Percentiles rank a stretch among this genome's conserved stretches.
phyloP scores from a whole-genome alignment of 192 early-diverging fungal species.

The Rhizophagus clarus region DNA sequence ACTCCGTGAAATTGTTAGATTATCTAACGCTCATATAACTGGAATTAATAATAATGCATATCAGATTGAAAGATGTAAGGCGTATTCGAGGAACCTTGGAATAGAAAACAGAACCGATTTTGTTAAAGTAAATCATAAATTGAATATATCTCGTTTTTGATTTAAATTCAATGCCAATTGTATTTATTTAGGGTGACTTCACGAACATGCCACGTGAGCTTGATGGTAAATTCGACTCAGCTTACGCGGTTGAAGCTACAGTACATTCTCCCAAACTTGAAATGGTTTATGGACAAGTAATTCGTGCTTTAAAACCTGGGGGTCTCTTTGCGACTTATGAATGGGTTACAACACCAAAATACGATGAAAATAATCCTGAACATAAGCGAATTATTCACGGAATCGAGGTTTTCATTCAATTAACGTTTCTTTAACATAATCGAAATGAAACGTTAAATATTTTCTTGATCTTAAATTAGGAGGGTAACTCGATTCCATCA shows the following conservation, averaged over 20 bases:
- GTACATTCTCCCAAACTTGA: slow-evolving; percentile 84
- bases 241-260: slow-evolving; percentile 87
- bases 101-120: slow-evolving; percentile 61
- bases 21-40: slow-evolving; percentile 74
- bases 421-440: too few relatives aligned
- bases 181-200: slow-evolving; percentile 46
- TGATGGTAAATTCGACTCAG: slow-evolving; percentile 75
- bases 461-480: slow-evolving; percentile 32
- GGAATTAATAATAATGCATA: slow-evolving; percentile 95
- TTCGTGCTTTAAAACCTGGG: slow-evolving; percentile 87
- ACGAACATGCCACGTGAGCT: slow-evolving; percentile 79
- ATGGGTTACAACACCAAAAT: slow-evolving; percentile 86
- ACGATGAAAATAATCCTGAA: slow-evolving; percentile 69
- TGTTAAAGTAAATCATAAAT: slow-evolving; percentile 62
- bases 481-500: slow-evolving; percentile 84
- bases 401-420: slow-evolving; percentile 61
- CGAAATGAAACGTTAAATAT: neutral
- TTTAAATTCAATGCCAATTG: neutral
- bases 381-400: slow-evolving; percentile 77
- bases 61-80: slow-evolving; percentile 79
- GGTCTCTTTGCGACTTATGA: slow-evolving; percentile 87
- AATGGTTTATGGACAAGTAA: slow-evolving; percentile 82
- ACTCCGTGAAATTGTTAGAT: slow-evolving; percentile 80
- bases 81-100: slow-evolving; percentile 72
- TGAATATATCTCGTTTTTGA: neutral